Base-by-base conservation (phyloP, 164 flowering plant genomes). In the Tetracentron sinense region DNA sequence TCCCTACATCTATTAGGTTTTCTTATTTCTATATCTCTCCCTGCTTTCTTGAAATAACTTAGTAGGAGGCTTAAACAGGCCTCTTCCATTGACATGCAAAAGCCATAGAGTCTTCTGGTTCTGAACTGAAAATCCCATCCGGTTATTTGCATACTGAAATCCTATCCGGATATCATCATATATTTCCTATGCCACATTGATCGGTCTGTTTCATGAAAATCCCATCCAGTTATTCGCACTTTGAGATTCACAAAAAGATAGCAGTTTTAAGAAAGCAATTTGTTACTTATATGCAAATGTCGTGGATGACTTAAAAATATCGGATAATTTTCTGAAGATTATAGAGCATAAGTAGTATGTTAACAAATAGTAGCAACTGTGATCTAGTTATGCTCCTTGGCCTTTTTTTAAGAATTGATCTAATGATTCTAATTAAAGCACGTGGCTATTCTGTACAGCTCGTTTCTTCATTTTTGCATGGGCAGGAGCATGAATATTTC, bases 401-500 rank as follows among this genome's bases (percentile, higher is more conserved):
- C 20, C n/a, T 62, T 30, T 30, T 23, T 44, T 58, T n/a, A n/a
- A n/a, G n/a, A n/a, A n/a, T n/a, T n/a, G n/a, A n/a, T 20, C 21
- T 28, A 26, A 47, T 26, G 33, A 31, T 17, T 59, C 22, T 62
- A 30, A 63, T 60, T 17, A 31, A 58, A 61, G 52, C 23, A 35
- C 16, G 55, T 51, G 26, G 0, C 46, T 69, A 55, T 35, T 60
- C 56, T 81, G 49, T 64, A 47, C 74, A 92, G 98, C 77, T 92
- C 70, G 98, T 82, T 66, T 79, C 82, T 60, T 75, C 72, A 64
- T 90, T 88, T 73, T 68, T 74, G n/a, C 57, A 38, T 28, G 82
- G 86, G 29, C 72, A 56, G 48, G 91, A 63, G 48, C 62, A 61
- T 42, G 96, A 88, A 60, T 79, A 71, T 66, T 92, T 92, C 75